These are phyloP conservation scores for Tuber calosporum DNA, from an alignment of 495 filamentous ascomycete species.

Conservation along the genomic window DNA sequence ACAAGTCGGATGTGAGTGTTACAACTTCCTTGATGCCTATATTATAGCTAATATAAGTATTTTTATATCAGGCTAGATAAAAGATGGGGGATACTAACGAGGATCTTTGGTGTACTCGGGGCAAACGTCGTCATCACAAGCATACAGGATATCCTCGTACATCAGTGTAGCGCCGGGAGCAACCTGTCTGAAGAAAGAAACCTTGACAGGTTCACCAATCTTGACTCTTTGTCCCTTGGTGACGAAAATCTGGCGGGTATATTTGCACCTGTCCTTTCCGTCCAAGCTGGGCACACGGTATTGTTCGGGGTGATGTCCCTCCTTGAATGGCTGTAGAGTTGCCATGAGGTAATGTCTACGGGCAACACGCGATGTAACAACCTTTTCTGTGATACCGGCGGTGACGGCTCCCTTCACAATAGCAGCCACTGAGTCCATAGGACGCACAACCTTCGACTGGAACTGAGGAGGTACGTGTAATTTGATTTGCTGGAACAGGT, in stretches of 20 bases:
- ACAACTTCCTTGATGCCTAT: conserved; percentile 98
- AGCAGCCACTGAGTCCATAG: conserved; percentile 75
- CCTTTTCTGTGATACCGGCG: conserved; percentile 90
- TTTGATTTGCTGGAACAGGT: conserved; percentile 77
- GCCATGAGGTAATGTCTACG: conserved; percentile 99
- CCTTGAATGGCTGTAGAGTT: conserved; percentile 96
- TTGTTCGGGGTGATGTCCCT: conserved; percentile 94
- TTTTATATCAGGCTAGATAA: neutral
- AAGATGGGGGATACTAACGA: conserved; percentile 57
- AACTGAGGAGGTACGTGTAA: conserved; percentile 72
- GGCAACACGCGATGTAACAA: conserved; percentile 95
- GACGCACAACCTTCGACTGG: conserved; percentile 71
- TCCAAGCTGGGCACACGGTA: conserved; percentile 95
- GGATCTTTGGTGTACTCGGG: conserved; percentile 99
- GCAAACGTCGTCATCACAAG: conserved; percentile 95
- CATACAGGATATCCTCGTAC: conserved; percentile 98
- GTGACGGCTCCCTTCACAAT: conserved; percentile 77
- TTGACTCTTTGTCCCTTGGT: conserved; percentile 98
- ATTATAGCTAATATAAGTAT: conserved; percentile 14
- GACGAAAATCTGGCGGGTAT: conserved; percentile 96
- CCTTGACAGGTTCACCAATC: conserved; percentile 98
- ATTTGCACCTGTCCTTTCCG: conserved; percentile 97
- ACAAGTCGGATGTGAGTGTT: conserved; percentile 91
- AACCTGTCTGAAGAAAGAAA: conserved; percentile 96
- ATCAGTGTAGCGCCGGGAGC: conserved; percentile 95